These are phyloP conservation scores for Rhodosporidiobolus sp. DNA, from an alignment of 768 basidiomycete species.

Conservation along the genomic window DNA sequence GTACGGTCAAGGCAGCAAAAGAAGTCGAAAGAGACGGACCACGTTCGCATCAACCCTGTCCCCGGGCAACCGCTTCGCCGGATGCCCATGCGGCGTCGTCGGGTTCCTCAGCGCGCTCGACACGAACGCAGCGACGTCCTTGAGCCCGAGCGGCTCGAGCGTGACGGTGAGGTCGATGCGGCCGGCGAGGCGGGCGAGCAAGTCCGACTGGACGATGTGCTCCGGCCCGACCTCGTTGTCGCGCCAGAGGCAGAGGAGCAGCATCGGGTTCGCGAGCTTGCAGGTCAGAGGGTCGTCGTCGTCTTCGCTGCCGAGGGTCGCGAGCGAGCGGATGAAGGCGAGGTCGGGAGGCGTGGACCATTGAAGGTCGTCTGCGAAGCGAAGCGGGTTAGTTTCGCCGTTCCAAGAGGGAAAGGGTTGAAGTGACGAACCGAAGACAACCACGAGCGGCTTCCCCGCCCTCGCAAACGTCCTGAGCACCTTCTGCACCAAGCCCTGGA, in stretches of 20 bases:
- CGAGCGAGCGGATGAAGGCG: constrained; percentile 33
- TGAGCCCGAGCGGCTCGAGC: constrained; percentile 24
- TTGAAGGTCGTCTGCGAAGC: constrained; percentile 30
- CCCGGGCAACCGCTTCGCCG: not conserved
- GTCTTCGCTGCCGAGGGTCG: not conserved
- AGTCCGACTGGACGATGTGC: constrained; percentile 34
- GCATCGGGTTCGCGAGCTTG: constrained; percentile 31
- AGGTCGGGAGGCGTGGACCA: constrained; percentile 33
- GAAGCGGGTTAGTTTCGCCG: no score
- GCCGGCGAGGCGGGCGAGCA: constrained; percentile 12
- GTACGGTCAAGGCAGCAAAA: no score
- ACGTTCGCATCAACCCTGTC: constrained; percentile 9
- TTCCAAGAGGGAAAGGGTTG: no score
- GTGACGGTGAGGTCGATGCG: constrained; percentile 3
- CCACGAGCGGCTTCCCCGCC: constrained; percentile 29
- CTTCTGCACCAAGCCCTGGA: constrained; percentile 19
- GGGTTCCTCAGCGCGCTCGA: constrained; percentile 16
- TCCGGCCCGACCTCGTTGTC: constrained; percentile 36
- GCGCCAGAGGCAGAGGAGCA: constrained; percentile 27
- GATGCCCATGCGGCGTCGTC: not conserved
- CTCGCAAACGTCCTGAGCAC: constrained; percentile 30
- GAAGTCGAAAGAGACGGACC: no score
- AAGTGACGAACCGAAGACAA: constrained; percentile 25
- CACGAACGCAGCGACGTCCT: constrained; percentile 16
- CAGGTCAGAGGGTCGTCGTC: constrained; percentile 17